phyloP scores from a whole-genome alignment of 2,329 filamentous ascomycete genomes.

The Trichoderma koningiopsis region DNA sequence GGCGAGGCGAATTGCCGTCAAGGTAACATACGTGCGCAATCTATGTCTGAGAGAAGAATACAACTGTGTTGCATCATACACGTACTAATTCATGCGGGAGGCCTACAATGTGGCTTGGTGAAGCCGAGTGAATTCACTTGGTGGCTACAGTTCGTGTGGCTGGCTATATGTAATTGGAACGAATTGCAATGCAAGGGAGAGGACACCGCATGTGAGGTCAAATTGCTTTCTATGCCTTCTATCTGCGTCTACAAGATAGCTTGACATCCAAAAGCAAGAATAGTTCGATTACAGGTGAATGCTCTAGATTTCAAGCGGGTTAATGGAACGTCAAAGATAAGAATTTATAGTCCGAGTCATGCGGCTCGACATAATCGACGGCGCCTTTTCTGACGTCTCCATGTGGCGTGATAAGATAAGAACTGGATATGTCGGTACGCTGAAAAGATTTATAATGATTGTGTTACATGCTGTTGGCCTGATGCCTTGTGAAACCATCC shows the following conservation, averaged over 20 bases:
- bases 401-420: neutral
- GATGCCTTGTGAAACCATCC: neutral
- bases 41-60: neutral
- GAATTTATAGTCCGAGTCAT: neutral
- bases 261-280: neutral
- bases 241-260: neutral
- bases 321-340: neutral
- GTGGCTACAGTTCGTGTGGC: neutral
- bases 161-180: neutral
- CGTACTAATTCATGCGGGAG: neutral
- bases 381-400: neutral
- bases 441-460: neutral
- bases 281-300: neutral
- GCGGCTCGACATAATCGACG: neutral
- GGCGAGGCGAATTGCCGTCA: neutral
- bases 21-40: too few relatives aligned
- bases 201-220: neutral
- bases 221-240: neutral
- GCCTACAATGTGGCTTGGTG: slow-evolving; percentile 3
- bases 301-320: neutral
- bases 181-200: neutral
- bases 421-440: neutral
- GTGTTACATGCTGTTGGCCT: neutral
- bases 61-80: neutral
- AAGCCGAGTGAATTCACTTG: neutral